Evolutionary conservation across 2,329 filamentous ascomycete genomes (phyloP), one percentile per base, ranked within the genome.

Genomic region (Fusarium cyanostomum): DNA sequence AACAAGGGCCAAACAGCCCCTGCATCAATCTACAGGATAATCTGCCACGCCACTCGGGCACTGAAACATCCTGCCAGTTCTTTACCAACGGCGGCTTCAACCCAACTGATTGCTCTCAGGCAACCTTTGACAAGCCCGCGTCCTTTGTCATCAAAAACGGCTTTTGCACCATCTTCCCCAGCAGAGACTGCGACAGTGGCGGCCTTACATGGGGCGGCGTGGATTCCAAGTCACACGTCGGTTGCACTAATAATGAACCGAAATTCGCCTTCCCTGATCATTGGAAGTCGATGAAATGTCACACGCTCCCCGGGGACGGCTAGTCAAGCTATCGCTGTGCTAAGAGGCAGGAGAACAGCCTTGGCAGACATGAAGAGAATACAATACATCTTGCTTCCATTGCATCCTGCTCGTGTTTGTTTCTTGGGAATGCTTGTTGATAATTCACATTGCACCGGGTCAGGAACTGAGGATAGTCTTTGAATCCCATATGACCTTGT

Each of bases 251-350:
- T 31, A 24, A 42, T 7, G 34, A 55, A 27, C 3, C 51, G 2
- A 51, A 38, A 21, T 51, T 41, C 10, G 18, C 8, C 7, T 12
- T 59, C 16, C 50, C 50, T 5, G 31, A 33, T 7, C 43, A 15
- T 12, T 59, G 56, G 56, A 30, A n/a, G 18, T 50, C 56, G 3
- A 51, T 59, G 31, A n/a, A n/a, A n/a, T n/a, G n/a, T n/a, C n/a
- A n/a, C n/a, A n/a, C n/a, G n/a, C n/a, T n/a, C n/a, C n/a, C n/a
- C n/a, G n/a, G n/a, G n/a, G n/a, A n/a, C n/a, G n/a, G n/a, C n/a
- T n/a, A n/a, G n/a, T n/a, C n/a, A n/a, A n/a, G n/a, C n/a, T n/a
- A n/a, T n/a, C n/a, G n/a, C n/a, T n/a, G n/a, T n/a, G n/a, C n/a
- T n/a, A n/a, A n/a, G n/a, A n/a, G n/a, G n/a, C n/a, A n/a, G n/a